phyloP scores from a whole-genome alignment of 192 early-diverging fungal genomes.

The Linderina pennispora region DNA sequence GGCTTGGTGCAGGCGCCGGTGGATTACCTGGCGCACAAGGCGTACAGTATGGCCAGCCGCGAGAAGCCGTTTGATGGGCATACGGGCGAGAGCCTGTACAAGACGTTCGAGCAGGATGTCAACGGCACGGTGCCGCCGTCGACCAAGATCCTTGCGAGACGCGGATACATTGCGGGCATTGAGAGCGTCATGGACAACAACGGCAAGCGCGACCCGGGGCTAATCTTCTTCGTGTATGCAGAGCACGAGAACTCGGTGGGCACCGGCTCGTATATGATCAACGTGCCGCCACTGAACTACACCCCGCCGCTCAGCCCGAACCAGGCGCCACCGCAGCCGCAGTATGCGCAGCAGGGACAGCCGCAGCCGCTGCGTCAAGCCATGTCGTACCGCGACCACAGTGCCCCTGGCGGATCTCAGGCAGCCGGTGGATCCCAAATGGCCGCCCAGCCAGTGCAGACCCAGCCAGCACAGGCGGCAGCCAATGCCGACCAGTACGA shows the following conservation, averaged over 20 bases:
- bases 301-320: background rate
- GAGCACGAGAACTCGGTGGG: conserved; percentile 41
- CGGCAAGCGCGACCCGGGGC: conserved; percentile 28
- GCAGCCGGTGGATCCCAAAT: no score
- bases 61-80: conserved; percentile 51
- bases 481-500: no score
- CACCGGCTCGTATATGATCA: conserved; percentile 38
- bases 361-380: conserved; percentile 10
- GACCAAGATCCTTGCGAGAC: conserved; percentile 53
- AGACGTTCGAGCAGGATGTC: conserved; percentile 62
- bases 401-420: background rate
- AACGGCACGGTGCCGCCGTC: conserved; percentile 40
- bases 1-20: conserved; percentile 73
- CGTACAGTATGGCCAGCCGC: conserved; percentile 52
- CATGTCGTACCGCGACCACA: conserved; percentile 28
- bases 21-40: conserved; percentile 51
- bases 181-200: conserved; percentile 44
- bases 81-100: conserved; percentile 67
- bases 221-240: conserved; percentile 43
- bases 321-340: conserved; percentile 1
- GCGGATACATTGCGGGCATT: conserved; percentile 49
- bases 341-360: background rate
- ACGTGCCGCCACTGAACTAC: conserved; percentile 39
- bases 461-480: no score
- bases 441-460: no score